Evolutionary conservation across 2,329 filamentous ascomycete species (phyloP).

Genomic region (Sarocladium kiliense): DNA sequence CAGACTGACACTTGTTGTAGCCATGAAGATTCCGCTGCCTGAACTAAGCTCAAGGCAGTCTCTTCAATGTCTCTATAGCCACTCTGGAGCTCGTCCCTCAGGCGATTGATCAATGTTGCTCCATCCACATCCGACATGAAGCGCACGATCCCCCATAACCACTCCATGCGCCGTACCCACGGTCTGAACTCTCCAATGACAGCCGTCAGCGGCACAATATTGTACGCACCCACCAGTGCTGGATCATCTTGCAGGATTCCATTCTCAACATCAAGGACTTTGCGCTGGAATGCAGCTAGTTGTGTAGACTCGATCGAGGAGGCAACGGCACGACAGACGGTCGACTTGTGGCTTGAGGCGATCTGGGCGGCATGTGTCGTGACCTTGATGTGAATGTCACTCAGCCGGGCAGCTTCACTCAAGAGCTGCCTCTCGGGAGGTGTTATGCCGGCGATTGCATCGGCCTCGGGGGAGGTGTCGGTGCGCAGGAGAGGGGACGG

Average conservation of each 20-base stretch:
- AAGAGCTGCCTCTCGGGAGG: constrained; percentile 81
- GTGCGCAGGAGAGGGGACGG: constrained; percentile 77
- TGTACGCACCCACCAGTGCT: constrained; percentile 79
- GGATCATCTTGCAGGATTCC: constrained; percentile 73
- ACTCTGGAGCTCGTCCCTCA: constrained; percentile 74
- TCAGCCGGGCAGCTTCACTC: constrained; percentile 69
- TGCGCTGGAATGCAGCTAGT: constrained; percentile 73
- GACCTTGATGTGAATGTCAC: constrained; percentile 70
- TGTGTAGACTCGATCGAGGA: constrained; percentile 71
- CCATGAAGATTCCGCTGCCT: constrained; percentile 83
- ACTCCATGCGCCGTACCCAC: constrained; percentile 80
- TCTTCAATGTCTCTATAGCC: constrained; percentile 84
- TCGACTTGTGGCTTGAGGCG: constrained; percentile 66
- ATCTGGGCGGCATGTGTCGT: constrained; percentile 63
- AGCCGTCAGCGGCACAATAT: constrained; percentile 85
- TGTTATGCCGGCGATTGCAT: constrained; percentile 50
- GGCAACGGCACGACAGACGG: constrained; percentile 82
- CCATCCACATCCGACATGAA: constrained; percentile 62
- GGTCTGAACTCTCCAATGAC: constrained; percentile 80
- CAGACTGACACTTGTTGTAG: constrained; percentile 84
- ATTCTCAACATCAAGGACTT: constrained; percentile 79
- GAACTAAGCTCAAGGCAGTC: constrained; percentile 67
- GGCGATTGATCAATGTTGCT: constrained; percentile 68
- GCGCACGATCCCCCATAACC: constrained; percentile 70
- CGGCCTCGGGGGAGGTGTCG: constrained; percentile 37